Evolutionary conservation across 257 asterid genomes (phyloP), one percentile per base, ranked within the genome.

Genomic region (Lithospermum erythrorhizon): DNA sequence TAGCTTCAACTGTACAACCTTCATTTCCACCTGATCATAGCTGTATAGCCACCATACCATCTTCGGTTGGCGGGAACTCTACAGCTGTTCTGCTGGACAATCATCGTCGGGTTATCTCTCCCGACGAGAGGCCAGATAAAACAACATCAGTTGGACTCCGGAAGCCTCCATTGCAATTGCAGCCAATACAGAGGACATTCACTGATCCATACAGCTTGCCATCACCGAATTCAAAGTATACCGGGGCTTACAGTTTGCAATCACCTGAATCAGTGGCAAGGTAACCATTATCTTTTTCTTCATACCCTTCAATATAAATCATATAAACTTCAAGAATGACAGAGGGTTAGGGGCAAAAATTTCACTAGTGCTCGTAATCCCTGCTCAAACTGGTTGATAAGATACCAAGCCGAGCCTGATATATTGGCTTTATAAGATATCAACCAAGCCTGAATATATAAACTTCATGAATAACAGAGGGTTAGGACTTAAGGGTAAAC

Each of bases 251-350:
- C 82, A 83, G 55, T 75, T 75, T 80, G 79, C 81, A 76, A 23
- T 86, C 93, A 17, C 95, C 93, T 6, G 95, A 87, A 64, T 87
- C 95, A 25, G 87, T 83, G 20, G 79, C 86, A 18, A 83, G 95
- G 95, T 86, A 76, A 22, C 11, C 63, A 47, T 2, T 18, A 23
- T 27, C 6, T 37, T 20, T 47, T n/a, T n/a, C n/a, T n/a, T n/a
- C n/a, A n/a, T n/a, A n/a, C n/a, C n/a, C n/a, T n/a, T n/a, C n/a
- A n/a, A n/a, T n/a, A n/a, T n/a, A n/a, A n/a, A n/a, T n/a, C n/a
- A n/a, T n/a, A n/a, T n/a, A n/a, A n/a, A n/a, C n/a, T n/a, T n/a
- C n/a, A n/a, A n/a, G n/a, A n/a, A n/a, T n/a, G n/a, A n/a, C n/a
- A n/a, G n/a, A n/a, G n/a, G n/a, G n/a, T n/a, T n/a, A n/a, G n/a